These are phyloP conservation scores for Phytophthora citrophthora DNA, from an alignment of 352 stramenopile genomes.

Conservation along the genomic window DNA sequence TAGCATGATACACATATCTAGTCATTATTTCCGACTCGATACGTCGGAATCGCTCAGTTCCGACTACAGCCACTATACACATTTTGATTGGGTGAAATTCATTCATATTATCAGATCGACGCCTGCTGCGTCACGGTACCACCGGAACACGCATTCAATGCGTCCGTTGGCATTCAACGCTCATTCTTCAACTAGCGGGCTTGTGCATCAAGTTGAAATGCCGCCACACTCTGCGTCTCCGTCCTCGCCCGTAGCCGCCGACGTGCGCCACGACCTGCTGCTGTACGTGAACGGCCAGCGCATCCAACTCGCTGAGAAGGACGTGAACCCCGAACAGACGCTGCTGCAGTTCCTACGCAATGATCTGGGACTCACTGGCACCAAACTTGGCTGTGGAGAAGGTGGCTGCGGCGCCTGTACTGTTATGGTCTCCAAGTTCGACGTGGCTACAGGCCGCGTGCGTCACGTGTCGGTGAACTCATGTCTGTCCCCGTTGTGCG, in stretches of 20 bases:
- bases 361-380: slow-evolving; percentile 74
- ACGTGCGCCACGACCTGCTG: slow-evolving; percentile 59
- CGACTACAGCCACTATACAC: no score
- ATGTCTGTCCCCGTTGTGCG: slow-evolving; percentile 84
- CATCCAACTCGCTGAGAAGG: slow-evolving; percentile 49
- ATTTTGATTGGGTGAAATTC: no score
- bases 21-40: no score
- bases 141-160: slow-evolving; percentile 12
- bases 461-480: slow-evolving; percentile 87
- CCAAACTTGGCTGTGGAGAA: slow-evolving; percentile 94
- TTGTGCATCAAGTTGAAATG: slow-evolving; percentile 9
- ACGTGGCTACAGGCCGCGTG: slow-evolving; percentile 49
- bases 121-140: no score
- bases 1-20: no score
- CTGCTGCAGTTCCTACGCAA: slow-evolving; percentile 86
- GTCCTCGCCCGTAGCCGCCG: slow-evolving; percentile 1
- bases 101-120: no score
- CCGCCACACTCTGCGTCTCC: slow-evolving; percentile 13
- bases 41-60: no score
- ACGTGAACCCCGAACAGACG: slow-evolving; percentile 76
- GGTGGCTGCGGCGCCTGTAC: slow-evolving; percentile 97
- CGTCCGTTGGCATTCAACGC: not conserved
- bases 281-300: slow-evolving; percentile 82
- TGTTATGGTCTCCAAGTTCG: slow-evolving; percentile 90
- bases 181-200: slow-evolving; percentile 22